phyloP scores from a whole-genome alignment of 805 yeast genomes.

The Saturnispora ahearnii region DNA sequence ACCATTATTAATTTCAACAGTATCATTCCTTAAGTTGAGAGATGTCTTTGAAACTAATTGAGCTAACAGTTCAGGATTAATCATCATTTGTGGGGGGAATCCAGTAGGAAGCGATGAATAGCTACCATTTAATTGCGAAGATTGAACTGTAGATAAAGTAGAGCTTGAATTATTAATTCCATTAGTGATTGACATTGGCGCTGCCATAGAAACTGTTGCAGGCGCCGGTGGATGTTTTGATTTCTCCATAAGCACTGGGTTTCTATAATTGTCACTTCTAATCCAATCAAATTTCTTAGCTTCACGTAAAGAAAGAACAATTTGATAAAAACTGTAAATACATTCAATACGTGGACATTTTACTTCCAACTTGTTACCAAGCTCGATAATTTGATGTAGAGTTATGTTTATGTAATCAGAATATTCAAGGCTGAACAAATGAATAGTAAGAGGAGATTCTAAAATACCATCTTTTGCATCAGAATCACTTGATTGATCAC shows the following conservation, averaged over 20 bases:
- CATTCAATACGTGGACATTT: conserved; percentile 18
- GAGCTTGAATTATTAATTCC: neutral
- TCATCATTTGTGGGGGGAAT: neutral
- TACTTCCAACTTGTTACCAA: conserved; percentile 12
- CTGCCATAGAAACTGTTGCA: too few relatives aligned
- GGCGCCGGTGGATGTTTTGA: neutral
- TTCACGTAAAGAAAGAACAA: conserved; percentile 14
- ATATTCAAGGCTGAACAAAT: conserved; percentile 17
- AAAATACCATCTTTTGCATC: neutral
- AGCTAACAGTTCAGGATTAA: neutral
- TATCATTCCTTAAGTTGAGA: neutral
- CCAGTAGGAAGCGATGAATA: neutral
- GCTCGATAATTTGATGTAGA: conserved; percentile 15
- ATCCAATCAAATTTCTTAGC: conserved; percentile 19
- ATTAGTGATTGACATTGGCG: neutral
- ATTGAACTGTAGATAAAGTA: neutral
- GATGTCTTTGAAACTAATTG: neutral
- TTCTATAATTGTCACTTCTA: neutral
- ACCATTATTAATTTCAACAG: neutral
- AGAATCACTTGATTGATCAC: conserved; percentile 7
- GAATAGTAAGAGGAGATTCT: conserved; percentile 15
- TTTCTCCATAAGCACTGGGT: neutral
- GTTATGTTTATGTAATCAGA: conserved; percentile 16
- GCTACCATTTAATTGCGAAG: neutral
- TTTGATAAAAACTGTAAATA: conserved; percentile 17